Conservation (phyloP, 306 rosid species). For the Trifolium fragiferum region DNA sequence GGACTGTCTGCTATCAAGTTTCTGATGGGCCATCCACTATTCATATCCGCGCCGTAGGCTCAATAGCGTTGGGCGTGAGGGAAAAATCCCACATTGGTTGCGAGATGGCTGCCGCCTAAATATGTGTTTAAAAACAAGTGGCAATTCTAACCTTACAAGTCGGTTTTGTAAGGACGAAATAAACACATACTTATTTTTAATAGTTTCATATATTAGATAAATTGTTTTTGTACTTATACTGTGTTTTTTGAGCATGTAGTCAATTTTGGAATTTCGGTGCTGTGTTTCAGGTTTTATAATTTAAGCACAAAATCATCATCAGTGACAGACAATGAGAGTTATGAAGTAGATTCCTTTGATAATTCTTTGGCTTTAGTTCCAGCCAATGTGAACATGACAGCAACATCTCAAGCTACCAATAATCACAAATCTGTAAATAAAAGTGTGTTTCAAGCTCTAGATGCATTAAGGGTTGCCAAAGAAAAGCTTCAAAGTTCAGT, state of each 20-base stretch:
- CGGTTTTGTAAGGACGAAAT: too few species aligned
- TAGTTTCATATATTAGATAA: too few species aligned
- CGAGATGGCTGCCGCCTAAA: too few species aligned
- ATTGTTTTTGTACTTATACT: neutral
- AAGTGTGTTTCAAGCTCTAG: slow-evolving; percentile 60
- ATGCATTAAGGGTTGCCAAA: slow-evolving; percentile 56
- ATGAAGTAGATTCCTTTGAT: slow-evolving; percentile 46
- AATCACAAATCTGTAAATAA: slow-evolving; percentile 53
- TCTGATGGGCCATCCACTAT: too few species aligned
- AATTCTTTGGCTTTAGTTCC: slow-evolving; percentile 61
- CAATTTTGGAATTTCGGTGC: slow-evolving; percentile 26
- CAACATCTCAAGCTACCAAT: slow-evolving; percentile 42
- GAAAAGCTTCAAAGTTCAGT: slow-evolving; percentile 59
- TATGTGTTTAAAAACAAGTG: too few species aligned
- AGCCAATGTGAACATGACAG: slow-evolving; percentile 50
- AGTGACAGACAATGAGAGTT: slow-evolving; percentile 47
- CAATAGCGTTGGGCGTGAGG: too few species aligned
- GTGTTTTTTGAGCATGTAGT: slow-evolving; percentile 13
- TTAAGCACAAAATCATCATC: slow-evolving; percentile 54
- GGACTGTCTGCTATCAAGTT: too few species aligned
- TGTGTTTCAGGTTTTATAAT: slow-evolving; percentile 49
- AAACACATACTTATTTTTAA: too few species aligned
- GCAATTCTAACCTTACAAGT: too few species aligned
- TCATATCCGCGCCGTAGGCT: too few species aligned
- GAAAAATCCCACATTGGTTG: too few species aligned